Conservation (phyloP, 352 stramenopile species). For the Pythium inflatum region DNA sequence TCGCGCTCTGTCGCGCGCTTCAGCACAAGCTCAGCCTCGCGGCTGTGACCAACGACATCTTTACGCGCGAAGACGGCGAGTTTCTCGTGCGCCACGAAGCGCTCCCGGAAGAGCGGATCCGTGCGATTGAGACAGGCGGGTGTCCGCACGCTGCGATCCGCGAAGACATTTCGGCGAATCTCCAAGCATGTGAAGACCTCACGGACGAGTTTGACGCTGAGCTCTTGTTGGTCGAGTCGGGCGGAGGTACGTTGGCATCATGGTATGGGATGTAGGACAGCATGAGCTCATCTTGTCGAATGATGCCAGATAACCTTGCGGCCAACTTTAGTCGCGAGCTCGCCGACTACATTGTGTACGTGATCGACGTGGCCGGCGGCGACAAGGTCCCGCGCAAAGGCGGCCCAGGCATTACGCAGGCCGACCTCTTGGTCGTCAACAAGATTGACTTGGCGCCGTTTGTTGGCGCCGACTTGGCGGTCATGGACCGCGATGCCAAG, state of each 20-base stretch:
- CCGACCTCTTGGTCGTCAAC: conserved; percentile 97
- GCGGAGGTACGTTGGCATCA: conserved; percentile 58
- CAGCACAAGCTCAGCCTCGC: conserved; percentile 82
- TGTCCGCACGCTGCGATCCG: conserved; percentile 97
- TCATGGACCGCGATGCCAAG: conserved; percentile 96
- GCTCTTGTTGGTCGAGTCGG: conserved; percentile 90
- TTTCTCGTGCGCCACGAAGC: conserved; percentile 96
- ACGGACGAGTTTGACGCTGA: conserved; percentile 88
- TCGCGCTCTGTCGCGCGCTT: conserved; percentile 91
- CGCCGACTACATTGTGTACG: conserved; percentile 98
- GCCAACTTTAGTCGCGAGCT: conserved; percentile 98
- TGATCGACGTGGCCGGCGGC: conserved; percentile 98
- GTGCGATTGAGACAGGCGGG: conserved; percentile 97
- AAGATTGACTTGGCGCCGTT: conserved; percentile 98
- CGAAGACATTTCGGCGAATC: conserved; percentile 97
- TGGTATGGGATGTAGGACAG: background rate
- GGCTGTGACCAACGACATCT: conserved; percentile 98
- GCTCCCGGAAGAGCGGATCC: conserved; percentile 90
- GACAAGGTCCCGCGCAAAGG: conserved; percentile 98
- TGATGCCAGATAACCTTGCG: conserved; percentile 93
- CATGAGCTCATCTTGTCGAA: background rate
- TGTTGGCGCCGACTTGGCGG: conserved; percentile 93
- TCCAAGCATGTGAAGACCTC: conserved; percentile 95
- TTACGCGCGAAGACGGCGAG: conserved; percentile 98
- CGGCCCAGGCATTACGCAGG: conserved; percentile 97